Percentiles rank a stretch among this genome's conserved stretches.
These are phyloP conservation scores for Monosporascus ibericus DNA, from an alignment of 2,329 filamentous ascomycete species.

Conservation along the genomic window DNA sequence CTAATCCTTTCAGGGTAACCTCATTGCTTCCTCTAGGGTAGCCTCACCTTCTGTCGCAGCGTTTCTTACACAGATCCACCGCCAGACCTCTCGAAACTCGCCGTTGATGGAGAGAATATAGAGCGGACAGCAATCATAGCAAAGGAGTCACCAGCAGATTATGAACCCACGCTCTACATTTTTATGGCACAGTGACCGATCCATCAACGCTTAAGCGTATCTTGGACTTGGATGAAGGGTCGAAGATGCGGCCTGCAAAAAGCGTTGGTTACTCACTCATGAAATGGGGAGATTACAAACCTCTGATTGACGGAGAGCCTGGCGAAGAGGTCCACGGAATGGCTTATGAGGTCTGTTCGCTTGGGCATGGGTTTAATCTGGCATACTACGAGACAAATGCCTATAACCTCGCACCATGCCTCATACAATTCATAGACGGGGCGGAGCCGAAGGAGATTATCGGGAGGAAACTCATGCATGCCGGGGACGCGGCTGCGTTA, in stretches of 20 bases:
- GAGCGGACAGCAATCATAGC: no score
- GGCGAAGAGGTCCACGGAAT: slow-evolving; percentile 8
- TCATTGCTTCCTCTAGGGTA: no score
- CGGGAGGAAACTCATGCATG: slow-evolving; percentile 22
- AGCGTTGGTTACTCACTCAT: slow-evolving; percentile 17
- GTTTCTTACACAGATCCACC: no score
- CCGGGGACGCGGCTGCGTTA: slow-evolving; percentile 16
- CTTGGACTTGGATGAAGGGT: slow-evolving; percentile 20
- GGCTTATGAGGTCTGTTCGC: slow-evolving; percentile 10
- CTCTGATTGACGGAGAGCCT: slow-evolving; percentile 8
- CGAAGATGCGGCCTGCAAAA: slow-evolving; percentile 19
- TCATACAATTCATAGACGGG: slow-evolving; percentile 10
- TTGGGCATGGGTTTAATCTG: slow-evolving; percentile 10
- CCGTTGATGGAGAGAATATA: no score
- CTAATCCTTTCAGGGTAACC: no score
- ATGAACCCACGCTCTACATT: slow-evolving; percentile 25
- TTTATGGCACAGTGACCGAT: slow-evolving; percentile 33
- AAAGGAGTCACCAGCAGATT: no score
- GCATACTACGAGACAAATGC: slow-evolving; percentile 15
- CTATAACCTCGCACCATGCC: slow-evolving; percentile 8
- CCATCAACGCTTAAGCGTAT: slow-evolving; percentile 23
- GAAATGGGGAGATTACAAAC: slow-evolving; percentile 9
- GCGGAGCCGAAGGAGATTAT: slow-evolving; percentile 5
- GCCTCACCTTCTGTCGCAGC: no score
- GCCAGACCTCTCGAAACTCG: no score